These are phyloP conservation scores for Neocatenulostroma microsporum DNA, from an alignment of 2,329 filamentous ascomycete genomes.

Conservation along the genomic window DNA sequence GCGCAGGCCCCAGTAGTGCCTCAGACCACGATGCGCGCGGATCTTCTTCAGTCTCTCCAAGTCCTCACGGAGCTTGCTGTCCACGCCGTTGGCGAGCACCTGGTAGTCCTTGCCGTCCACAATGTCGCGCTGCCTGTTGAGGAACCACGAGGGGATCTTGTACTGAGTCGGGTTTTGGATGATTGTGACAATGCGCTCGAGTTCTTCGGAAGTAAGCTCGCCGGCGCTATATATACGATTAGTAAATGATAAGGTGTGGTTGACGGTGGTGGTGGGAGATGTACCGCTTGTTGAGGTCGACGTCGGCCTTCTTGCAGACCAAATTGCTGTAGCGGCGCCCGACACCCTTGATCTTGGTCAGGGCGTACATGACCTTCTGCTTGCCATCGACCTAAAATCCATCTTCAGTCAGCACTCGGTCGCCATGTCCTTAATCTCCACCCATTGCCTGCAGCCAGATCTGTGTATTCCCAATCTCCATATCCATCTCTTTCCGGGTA, in stretches of 20 bases:
- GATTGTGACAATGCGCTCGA: constrained; percentile 99
- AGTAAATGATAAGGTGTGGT: constrained; percentile 14
- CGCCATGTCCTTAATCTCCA: constrained; percentile 1
- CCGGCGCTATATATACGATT: constrained; percentile 60
- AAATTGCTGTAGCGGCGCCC: constrained; percentile 99
- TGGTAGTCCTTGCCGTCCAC: constrained; percentile 98
- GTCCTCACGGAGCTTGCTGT: constrained; percentile 98
- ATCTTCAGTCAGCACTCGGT: too few species aligned
- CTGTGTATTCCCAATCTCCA: too few species aligned
- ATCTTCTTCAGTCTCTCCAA: constrained; percentile 99
- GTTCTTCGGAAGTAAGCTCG: constrained; percentile 99
- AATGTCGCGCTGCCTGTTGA: constrained; percentile 99
- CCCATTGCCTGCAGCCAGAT: constrained; percentile 2
- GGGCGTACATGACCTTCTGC: constrained; percentile 99
- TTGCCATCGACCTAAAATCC: constrained; percentile 71
- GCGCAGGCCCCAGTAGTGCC: constrained; percentile 99
- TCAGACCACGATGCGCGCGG: constrained; percentile 98
- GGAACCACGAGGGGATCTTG: constrained; percentile 99
- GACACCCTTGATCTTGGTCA: constrained; percentile 99
- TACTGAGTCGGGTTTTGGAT: constrained; percentile 98
- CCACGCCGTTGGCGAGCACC: constrained; percentile 94
- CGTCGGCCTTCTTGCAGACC: constrained; percentile 99
- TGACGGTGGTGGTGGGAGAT: constrained; percentile 27
- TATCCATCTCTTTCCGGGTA: constrained; percentile 4
- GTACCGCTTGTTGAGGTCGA: constrained; percentile 98